These are phyloP conservation scores for Pestalotiopsis sp. DNA, from an alignment of 2,329 filamentous ascomycete species.

Conservation along the genomic window DNA sequence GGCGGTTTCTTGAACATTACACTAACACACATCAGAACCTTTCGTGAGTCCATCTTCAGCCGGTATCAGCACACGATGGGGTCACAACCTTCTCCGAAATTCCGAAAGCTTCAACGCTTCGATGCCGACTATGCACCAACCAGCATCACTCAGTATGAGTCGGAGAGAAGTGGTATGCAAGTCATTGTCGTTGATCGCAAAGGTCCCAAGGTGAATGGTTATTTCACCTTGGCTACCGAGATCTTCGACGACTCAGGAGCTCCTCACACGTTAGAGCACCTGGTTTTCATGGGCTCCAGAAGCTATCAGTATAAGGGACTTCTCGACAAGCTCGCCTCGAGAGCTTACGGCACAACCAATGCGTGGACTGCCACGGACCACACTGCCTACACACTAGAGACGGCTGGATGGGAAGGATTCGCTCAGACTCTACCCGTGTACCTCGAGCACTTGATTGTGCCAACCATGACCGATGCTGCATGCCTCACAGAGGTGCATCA, in stretches of 20 bases:
- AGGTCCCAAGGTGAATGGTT: constrained; percentile 93
- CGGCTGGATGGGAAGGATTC: constrained; percentile 96
- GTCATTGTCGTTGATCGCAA: constrained; percentile 89
- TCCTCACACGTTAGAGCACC: constrained; percentile 82
- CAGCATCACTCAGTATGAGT: constrained; percentile 93
- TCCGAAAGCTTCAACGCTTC: constrained; percentile 85
- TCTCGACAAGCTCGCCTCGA: constrained; percentile 88
- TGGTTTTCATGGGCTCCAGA: constrained; percentile 89
- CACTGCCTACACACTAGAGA: constrained; percentile 93
- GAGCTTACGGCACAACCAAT: constrained; percentile 92
- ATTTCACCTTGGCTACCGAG: constrained; percentile 94
- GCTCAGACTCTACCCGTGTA: constrained; percentile 93
- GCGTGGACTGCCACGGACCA: constrained; percentile 97
- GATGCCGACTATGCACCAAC: constrained; percentile 87
- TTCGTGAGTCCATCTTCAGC: neutral
- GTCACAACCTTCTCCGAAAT: constrained; percentile 54
- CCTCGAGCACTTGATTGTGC: constrained; percentile 89
- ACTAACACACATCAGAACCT: neutral
- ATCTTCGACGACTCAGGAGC: constrained; percentile 97
- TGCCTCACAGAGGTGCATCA: constrained; percentile 98
- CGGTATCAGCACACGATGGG: constrained; percentile 52
- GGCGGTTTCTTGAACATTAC: neutral
- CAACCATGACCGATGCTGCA: constrained; percentile 87
- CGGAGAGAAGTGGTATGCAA: constrained; percentile 90
- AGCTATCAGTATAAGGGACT: constrained; percentile 95